These are phyloP conservation scores for Aureobasidium lini DNA, from an alignment of 2,329 filamentous ascomycete genomes.

Conservation along the genomic window DNA sequence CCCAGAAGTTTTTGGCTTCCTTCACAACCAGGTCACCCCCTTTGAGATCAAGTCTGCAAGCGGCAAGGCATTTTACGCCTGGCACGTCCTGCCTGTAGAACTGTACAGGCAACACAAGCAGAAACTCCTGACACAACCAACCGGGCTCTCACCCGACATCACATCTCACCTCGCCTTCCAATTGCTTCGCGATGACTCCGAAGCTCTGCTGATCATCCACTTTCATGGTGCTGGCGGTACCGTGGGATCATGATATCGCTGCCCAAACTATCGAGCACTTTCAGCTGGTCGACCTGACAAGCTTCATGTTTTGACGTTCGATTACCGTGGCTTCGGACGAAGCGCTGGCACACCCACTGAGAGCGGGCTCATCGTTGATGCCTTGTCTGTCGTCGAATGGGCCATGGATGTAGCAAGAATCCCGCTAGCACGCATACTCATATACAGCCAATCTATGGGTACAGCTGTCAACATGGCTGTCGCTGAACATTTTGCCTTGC, in stretches of 20 bases:
- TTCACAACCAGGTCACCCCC: conserved; percentile 29
- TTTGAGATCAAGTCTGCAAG: conserved; percentile 39
- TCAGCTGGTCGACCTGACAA: conserved; percentile 44
- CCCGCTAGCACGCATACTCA: conserved; percentile 47
- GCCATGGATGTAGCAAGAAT: conserved; percentile 46
- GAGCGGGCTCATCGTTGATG: conserved; percentile 47
- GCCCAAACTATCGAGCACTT: conserved; percentile 50
- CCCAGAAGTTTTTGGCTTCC: conserved; percentile 42
- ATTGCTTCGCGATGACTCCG: conserved; percentile 55
- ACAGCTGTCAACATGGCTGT: conserved; percentile 46
- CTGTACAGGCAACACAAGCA: conserved; percentile 38
- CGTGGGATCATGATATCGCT: conserved; percentile 48
- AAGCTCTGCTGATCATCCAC: conserved; percentile 56
- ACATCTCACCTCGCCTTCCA: conserved; percentile 52
- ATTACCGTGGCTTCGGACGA: conserved; percentile 55
- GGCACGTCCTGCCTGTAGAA: conserved; percentile 44
- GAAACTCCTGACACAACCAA: conserved; percentile 34
- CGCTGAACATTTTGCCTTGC: conserved; percentile 36
- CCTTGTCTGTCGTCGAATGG: conserved; percentile 46
- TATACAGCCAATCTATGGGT: conserved; percentile 54
- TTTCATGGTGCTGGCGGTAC: conserved; percentile 53
- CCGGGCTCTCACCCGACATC: conserved; percentile 47
- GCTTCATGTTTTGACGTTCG: conserved; percentile 52
- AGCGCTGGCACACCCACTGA: conserved; percentile 50
- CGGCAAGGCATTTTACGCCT: conserved; percentile 38